phyloP scores from a whole-genome alignment of 2,329 filamentous ascomycete genomes.

The Xylaria sp. region DNA sequence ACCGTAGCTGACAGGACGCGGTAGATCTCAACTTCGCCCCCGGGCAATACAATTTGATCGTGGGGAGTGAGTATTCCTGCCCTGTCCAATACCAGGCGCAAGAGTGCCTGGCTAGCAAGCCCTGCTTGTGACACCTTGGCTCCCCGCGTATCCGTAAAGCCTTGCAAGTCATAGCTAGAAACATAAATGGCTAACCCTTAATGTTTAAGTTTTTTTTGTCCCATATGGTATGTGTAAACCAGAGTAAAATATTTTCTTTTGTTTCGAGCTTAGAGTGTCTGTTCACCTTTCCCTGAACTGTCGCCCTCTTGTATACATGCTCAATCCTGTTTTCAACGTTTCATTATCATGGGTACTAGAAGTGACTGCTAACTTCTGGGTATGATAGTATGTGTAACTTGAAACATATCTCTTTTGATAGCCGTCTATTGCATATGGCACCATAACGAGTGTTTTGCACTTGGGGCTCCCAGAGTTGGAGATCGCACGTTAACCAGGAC shows the following conservation, averaged over 20 bases:
- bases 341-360: neutral
- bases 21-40: slow-evolving; percentile 62
- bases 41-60: slow-evolving; percentile 71
- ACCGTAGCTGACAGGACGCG: neutral
- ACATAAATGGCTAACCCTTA: slow-evolving; percentile 11
- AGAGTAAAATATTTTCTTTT: too few species aligned
- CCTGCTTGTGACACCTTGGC: neutral
- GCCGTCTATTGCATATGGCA: too few species aligned
- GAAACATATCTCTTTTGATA: neutral
- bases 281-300: neutral
- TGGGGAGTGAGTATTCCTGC: slow-evolving; percentile 50
- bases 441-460: too few species aligned
- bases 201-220: slow-evolving; percentile 26
- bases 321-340: neutral
- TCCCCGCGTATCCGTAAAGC: neutral
- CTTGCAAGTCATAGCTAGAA: too few species aligned
- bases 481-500: neutral
- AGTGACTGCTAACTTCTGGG: neutral
- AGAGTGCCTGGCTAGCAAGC: neutral
- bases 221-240: slow-evolving; percentile 55
- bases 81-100: neutral
- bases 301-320: neutral
- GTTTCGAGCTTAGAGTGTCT: too few species aligned
- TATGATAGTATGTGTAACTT: slow-evolving; percentile 14
- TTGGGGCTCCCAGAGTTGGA: neutral